A percentile compares a stretch with the other conserved stretches of the same genome.
Conservation (phyloP, 208 protist species). For the Trypanosoma brucei region DNA sequence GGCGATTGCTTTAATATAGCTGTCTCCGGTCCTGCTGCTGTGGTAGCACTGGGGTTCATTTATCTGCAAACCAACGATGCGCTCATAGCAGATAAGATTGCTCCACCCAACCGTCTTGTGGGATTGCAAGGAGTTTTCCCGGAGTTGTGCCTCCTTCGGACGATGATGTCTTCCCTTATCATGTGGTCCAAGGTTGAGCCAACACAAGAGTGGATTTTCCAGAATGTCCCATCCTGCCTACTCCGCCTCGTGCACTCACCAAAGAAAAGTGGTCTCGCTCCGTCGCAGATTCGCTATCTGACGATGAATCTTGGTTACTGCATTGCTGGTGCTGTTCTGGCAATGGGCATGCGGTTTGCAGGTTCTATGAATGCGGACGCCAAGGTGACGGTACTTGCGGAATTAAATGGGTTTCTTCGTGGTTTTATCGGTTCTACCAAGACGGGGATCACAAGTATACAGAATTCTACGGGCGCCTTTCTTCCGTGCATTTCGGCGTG, state of each 20-base stretch:
- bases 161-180: conserved; percentile 64
- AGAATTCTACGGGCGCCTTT: conserved; percentile 72
- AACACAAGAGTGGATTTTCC: conserved; percentile 43
- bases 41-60: conserved; percentile 71
- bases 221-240: conserved; percentile 40
- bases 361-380: conserved; percentile 65
- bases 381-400: conserved; percentile 41
- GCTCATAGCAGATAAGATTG: conserved; percentile 42
- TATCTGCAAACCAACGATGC: conserved; percentile 63
- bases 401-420: conserved; percentile 68
- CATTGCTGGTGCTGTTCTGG: conserved; percentile 63
- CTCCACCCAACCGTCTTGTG: conserved; percentile 41
- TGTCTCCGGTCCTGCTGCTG: conserved; percentile 59
- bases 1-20: conserved; percentile 73
- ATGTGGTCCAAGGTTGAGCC: conserved; percentile 55
- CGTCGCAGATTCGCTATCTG: conserved; percentile 67
- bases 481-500: conserved; percentile 69
- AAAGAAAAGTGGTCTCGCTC: conserved; percentile 26
- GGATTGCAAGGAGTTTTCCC: conserved; percentile 71
- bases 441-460: conserved; percentile 39
- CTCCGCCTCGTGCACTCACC: conserved; percentile 28
- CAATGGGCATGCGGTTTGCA: conserved; percentile 76
- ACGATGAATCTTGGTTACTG: conserved; percentile 77
- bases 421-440: conserved; percentile 59
- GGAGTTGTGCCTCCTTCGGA: conserved; percentile 69